Evolutionary conservation across 2,329 filamentous ascomycete genomes (phyloP).

Genomic region (Diaporthe eres): DNA sequence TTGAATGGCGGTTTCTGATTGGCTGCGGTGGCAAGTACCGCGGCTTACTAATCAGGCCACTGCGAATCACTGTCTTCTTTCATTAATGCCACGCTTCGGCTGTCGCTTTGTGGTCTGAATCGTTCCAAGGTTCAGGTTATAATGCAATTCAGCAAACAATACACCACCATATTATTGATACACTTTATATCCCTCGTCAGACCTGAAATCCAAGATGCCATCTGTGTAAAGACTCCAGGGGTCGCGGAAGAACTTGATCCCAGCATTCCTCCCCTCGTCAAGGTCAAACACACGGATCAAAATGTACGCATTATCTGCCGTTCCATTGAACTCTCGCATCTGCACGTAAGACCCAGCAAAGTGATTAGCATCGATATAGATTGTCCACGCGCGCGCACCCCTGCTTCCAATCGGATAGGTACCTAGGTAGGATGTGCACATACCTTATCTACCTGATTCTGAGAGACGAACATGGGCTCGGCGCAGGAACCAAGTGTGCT

Average conservation of each 20-base stretch:
- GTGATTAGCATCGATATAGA: not conserved
- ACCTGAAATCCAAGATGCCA: not conserved
- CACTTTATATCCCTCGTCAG: constrained; percentile 15
- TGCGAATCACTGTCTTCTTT: too few species aligned
- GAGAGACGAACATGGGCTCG: constrained; percentile 20
- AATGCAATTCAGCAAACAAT: too few species aligned
- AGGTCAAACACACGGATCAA: constrained; percentile 2
- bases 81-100: too few species aligned
- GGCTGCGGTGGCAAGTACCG: too few species aligned
- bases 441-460: constrained; percentile 23
- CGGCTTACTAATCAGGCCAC: too few species aligned
- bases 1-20: too few species aligned
- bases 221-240: not conserved
- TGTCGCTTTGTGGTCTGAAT: too few species aligned
- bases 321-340: constrained; percentile 10
- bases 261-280: not conserved
- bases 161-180: not conserved
- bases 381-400: not conserved
- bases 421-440: not conserved
- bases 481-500: not conserved
- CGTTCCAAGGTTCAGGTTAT: too few species aligned
- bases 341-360: not conserved
- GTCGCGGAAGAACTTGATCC: not conserved
- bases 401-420: not conserved
- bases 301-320: constrained; percentile 1